Evolutionary conservation across 2,329 filamentous ascomycete genomes (phyloP), one percentile per base, ranked within the genome.

Genomic region (Sarocladium strictum): DNA sequence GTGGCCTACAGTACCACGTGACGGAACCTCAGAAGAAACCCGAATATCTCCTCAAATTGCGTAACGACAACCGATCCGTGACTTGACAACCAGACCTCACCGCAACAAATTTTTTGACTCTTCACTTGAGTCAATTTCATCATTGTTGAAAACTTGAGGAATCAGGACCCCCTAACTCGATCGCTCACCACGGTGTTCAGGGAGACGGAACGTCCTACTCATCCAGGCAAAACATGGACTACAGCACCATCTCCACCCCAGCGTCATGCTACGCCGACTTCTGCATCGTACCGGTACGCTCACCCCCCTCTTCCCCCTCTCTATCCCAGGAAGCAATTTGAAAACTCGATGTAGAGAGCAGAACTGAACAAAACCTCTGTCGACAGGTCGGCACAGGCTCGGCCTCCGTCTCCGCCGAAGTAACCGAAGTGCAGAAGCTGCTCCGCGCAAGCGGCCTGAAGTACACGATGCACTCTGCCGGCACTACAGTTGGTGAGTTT

Each of bases 391-490:
- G 94, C 58, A 96, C 93, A 17, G 84, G 83, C 50, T 85, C 72
- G 38, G 78, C 83, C 53, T 91, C 89, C 2, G 87, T 93, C 15
- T 87, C 89, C 3, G 83, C 86, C 61, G 89, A 97, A 67, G 85
- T 99, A 27, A 93, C 93, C 32, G 85, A 88, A 59, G 90, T 97
- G 35, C 93, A 97, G 74, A 84, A 86, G 55, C 78, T 97, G 33
- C 79, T 99, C 63, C 84, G 87, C 70, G 84, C 82, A 54, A 94
- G 87, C 62, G 90, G 90, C 2, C 70, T 97, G 58, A 85, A 83
- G 59, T 93, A 92, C 67, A 85, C 81, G 47, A 94, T 97, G 90
- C 93, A 97, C 72, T 92, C 89, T 24, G 92, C 91, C 2, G 94
- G 93, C 12, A 97, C 93, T 0, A 97, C 93, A 0, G 81, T 97